Evolutionary conservation across 2,329 filamentous ascomycete genomes (phyloP).

Genomic region (Fusarium sp.): DNA sequence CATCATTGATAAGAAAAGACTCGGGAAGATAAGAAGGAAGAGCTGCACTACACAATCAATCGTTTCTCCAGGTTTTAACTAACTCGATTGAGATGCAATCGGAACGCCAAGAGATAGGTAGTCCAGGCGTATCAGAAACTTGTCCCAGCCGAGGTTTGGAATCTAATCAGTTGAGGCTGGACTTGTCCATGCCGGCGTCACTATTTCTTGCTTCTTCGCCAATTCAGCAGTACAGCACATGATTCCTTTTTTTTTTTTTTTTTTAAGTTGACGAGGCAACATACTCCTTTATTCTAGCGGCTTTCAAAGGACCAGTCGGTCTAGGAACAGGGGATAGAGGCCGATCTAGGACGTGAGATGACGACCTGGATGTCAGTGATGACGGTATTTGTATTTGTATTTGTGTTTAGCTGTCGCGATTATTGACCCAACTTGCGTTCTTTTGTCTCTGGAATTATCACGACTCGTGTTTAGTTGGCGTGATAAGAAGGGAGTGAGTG

Average conservation of each 20-base stretch:
- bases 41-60: too few relatives aligned
- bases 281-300: constrained; percentile 19
- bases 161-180: background rate
- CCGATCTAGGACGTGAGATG: constrained; percentile 26
- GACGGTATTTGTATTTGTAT: constrained; percentile 23
- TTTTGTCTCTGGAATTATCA: background rate
- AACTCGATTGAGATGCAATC: constrained; percentile 20
- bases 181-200: constrained; percentile 3
- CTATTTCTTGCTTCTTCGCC: background rate
- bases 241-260: background rate
- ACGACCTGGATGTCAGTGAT: constrained; percentile 22
- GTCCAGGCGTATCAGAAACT: constrained; percentile 6
- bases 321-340: constrained; percentile 11
- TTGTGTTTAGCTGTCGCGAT: background rate
- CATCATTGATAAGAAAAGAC: constrained; percentile 18
- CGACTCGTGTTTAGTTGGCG: constrained; percentile 6
- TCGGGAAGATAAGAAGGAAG: constrained; percentile 18
- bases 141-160: background rate
- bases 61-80: constrained; percentile 27
- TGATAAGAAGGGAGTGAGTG: background rate
- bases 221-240: background rate
- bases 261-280: constrained; percentile 31
- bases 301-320: constrained; percentile 1
- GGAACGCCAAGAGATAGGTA: constrained; percentile 25
- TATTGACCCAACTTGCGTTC: background rate